Evolutionary conservation across 2,329 filamentous ascomycete genomes (phyloP).

Genomic region (Leptodontidium sp.): DNA sequence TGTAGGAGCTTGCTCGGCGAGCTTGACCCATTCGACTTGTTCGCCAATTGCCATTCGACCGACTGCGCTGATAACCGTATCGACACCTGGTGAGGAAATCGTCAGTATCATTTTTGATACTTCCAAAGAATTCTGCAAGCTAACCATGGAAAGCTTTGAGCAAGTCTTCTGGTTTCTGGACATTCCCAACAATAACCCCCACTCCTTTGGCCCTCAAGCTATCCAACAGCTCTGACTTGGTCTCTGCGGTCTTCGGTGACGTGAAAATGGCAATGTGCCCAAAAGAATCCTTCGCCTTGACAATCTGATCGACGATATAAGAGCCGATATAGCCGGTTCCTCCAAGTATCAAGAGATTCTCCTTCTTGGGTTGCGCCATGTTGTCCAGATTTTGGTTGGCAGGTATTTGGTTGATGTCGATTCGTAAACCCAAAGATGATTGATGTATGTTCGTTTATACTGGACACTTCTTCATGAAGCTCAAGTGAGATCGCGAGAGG

Average conservation of each 20-base stretch:
- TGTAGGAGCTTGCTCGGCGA: conserved; percentile 68
- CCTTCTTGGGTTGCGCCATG: conserved; percentile 24
- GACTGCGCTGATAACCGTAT: conserved; percentile 71
- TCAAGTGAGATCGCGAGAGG: background rate
- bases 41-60: conserved; percentile 68
- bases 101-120: conserved; percentile 1
- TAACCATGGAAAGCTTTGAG: conserved; percentile 60
- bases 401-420: background rate
- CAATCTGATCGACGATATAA: conserved; percentile 59
- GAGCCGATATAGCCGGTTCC: conserved; percentile 60
- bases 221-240: conserved; percentile 59
- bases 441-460: background rate
- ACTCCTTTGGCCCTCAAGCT: conserved; percentile 55
- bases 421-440: background rate
- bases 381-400: background rate
- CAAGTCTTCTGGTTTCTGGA: conserved; percentile 60
- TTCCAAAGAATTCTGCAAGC: conserved; percentile 34
- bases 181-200: conserved; percentile 63
- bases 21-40: conserved; percentile 67
- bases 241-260: conserved; percentile 57
- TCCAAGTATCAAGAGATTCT: conserved; percentile 59
- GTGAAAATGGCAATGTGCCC: conserved; percentile 63
- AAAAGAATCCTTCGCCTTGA: conserved; percentile 56
- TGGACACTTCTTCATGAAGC: background rate
- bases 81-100: conserved; percentile 52